A percentile compares a stretch with the other conserved stretches of the same genome.
phyloP scores from a whole-genome alignment of 176 grass and related monocot species.

The Olyra latifolia region DNA sequence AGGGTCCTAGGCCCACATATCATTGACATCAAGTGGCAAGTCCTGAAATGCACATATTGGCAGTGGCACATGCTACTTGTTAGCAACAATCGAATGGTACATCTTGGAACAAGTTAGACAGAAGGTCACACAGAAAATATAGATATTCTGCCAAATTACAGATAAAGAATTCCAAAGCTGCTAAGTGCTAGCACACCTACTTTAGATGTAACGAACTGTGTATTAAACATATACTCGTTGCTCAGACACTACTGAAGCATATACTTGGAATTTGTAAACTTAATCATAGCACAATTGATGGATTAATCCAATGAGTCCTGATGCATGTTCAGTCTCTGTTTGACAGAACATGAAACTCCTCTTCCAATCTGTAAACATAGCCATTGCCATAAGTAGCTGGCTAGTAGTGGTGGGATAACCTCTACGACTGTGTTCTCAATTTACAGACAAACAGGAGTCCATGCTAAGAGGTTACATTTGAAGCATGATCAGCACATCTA shows the following conservation, averaged over 20 bases:
- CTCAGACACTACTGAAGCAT: background rate
- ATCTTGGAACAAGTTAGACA: background rate
- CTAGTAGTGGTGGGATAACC: background rate
- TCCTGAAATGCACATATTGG: no score
- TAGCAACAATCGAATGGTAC: conserved; percentile 8
- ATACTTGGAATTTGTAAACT: background rate
- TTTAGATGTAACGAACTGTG: background rate
- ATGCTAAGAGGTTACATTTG: background rate
- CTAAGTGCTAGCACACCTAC: background rate
- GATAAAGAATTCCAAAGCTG: background rate
- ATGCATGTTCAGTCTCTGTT: background rate
- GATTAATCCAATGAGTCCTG: background rate
- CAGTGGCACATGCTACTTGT: background rate
- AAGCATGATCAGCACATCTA: background rate
- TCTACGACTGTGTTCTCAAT: background rate
- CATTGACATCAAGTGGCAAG: no score
- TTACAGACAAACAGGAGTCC: background rate
- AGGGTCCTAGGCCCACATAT: no score
- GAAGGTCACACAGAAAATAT: background rate
- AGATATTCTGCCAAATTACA: background rate
- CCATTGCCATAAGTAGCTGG: background rate
- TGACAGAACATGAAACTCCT: background rate
- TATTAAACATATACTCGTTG: background rate
- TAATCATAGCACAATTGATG: background rate
- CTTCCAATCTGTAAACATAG: background rate